Evolutionary conservation across 139 green algal species (phyloP).

Genomic region (Picochlorum sp.): DNA sequence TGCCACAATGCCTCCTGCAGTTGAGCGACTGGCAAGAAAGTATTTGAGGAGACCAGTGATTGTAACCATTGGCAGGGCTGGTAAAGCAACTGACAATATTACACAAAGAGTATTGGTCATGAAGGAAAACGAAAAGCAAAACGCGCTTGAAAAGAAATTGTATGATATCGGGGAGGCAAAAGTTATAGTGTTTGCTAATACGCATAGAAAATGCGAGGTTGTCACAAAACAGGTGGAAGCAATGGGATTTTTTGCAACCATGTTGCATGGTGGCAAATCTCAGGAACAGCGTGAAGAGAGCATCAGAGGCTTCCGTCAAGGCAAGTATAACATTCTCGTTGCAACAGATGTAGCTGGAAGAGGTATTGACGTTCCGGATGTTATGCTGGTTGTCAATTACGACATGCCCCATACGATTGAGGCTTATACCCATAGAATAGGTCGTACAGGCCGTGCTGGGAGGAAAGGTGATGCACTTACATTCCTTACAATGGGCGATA

Average conservation of each 20-base stretch:
- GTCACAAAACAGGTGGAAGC: slow-evolving; percentile 60
- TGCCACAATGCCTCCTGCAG: slow-evolving; percentile 89
- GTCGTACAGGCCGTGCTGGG: slow-evolving; percentile 76
- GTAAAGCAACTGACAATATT: slow-evolving; percentile 78
- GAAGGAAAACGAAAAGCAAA: slow-evolving; percentile 77
- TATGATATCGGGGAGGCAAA: slow-evolving; percentile 41
- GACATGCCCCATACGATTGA: slow-evolving; percentile 95
- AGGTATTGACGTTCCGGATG: slow-evolving; percentile 86
- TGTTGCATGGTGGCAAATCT: slow-evolving; percentile 88
- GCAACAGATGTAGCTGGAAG: slow-evolving; percentile 95
- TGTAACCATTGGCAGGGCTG: slow-evolving; percentile 83
- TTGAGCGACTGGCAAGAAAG: slow-evolving; percentile 83
- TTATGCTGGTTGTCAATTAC: slow-evolving; percentile 95
- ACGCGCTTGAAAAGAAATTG: slow-evolving; percentile 44
- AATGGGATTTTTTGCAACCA: slow-evolving; percentile 53
- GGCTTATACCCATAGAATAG: slow-evolving; percentile 92
- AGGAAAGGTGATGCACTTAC: slow-evolving; percentile 79
- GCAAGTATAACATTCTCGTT: slow-evolving; percentile 86
- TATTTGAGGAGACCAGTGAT: slow-evolving; percentile 72
- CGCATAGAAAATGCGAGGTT: slow-evolving; percentile 73
- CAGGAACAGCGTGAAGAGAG: slow-evolving; percentile 83
- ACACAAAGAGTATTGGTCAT: slow-evolving; percentile 69
- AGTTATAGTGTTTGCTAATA: slow-evolving; percentile 97
- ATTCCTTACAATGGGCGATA: slow-evolving; percentile 67
- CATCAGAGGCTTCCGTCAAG: slow-evolving; percentile 77